Conservation (phyloP, 257 asterid genomes). For the Striga asiatica region DNA sequence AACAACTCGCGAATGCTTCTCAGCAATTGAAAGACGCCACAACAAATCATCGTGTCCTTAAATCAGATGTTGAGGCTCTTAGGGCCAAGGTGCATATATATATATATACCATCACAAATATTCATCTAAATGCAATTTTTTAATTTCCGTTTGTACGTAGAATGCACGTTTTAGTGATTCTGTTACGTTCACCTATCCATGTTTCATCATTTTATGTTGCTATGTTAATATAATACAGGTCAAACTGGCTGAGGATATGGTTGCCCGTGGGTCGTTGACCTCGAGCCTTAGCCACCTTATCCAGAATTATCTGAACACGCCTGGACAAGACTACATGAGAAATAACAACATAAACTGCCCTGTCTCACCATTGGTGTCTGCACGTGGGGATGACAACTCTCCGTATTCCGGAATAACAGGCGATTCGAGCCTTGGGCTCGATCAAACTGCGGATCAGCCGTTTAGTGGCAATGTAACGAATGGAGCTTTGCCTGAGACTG, state of each 20-base stretch:
- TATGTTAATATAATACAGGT: conserved; percentile 32
- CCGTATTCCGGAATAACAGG: conserved; percentile 20
- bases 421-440: conserved; percentile 23
- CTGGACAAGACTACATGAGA: conserved; percentile 26
- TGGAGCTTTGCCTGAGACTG: conserved; percentile 21
- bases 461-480: conserved; percentile 21
- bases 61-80: conserved; percentile 84
- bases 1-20: conserved; percentile 51
- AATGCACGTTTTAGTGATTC: no score
- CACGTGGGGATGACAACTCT: conserved; percentile 24
- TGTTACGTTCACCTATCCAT: no score
- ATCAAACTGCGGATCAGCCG: conserved; percentile 17
- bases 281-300: conserved; percentile 69
- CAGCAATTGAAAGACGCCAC: conserved; percentile 70
- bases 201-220: neutral
- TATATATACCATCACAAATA: no score
- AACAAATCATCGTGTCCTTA: conserved; percentile 73
- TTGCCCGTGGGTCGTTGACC: conserved; percentile 64
- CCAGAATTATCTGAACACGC: conserved; percentile 50
- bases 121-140: no score
- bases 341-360: conserved; percentile 22
- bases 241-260: conserved; percentile 83
- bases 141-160: no score
- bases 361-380: conserved; percentile 28
- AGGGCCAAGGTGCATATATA: conserved; percentile 64